phyloP scores from a whole-genome alignment of 306 rosid species.

The Malus asiatica region DNA sequence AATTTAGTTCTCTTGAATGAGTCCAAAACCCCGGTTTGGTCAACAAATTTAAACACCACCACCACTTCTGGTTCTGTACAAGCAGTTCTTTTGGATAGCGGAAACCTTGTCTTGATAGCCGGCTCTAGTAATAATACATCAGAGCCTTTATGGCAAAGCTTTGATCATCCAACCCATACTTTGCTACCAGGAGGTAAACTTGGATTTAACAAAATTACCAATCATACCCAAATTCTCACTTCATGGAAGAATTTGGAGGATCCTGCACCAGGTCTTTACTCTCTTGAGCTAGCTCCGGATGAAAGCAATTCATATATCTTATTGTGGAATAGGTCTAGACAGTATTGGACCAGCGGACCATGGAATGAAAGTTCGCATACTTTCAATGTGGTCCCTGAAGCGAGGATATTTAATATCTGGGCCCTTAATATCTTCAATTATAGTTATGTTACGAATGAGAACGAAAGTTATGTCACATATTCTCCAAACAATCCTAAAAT shows the following conservation, averaged over 20 bases:
- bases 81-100: conserved; percentile 4
- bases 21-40: conserved; percentile 43
- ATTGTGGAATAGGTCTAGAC: conserved; percentile 36
- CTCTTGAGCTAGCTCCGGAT: not conserved
- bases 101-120: conserved; percentile 35
- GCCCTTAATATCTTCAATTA: conserved; percentile 16
- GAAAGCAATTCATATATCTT: conserved; percentile 6
- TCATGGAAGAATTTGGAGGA: conserved; percentile 51
- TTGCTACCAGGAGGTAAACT: conserved; percentile 50
- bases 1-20: conserved; percentile 42
- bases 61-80: conserved; percentile 11
- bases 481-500: not conserved
- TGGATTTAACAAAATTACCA: conserved; percentile 28
- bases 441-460: not conserved
- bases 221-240: conserved; percentile 34
- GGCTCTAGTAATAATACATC: not conserved
- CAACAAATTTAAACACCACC: conserved; percentile 37
- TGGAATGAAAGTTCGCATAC: conserved; percentile 23
- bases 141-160: conserved; percentile 43
- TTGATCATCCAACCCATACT: conserved; percentile 53
- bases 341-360: conserved; percentile 42
- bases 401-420: too few relatives aligned
- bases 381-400: conserved; percentile 33
- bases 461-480: conserved; percentile 41
- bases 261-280: conserved; percentile 17